phyloP scores from a whole-genome alignment of 169 alveolate genomes.

The Cryptosporidium canis region DNA sequence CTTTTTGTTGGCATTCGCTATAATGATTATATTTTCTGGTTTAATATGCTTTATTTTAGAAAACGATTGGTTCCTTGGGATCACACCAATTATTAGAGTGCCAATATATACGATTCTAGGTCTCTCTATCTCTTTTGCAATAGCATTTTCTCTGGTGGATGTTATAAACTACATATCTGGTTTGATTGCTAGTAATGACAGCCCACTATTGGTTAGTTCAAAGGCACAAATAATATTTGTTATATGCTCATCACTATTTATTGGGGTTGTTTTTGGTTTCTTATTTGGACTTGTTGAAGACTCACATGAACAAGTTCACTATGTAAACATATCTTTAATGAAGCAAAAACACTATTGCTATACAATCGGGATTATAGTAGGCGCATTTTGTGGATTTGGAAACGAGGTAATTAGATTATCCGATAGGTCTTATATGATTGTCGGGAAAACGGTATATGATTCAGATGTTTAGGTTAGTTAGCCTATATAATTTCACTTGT shows the following conservation, averaged over 20 bases:
- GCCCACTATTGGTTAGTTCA: slow-evolving; percentile 90
- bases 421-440: slow-evolving; percentile 60
- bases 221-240: slow-evolving; percentile 87
- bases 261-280: slow-evolving; percentile 94
- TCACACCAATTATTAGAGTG: slow-evolving; percentile 83
- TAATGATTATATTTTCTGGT: slow-evolving; percentile 87
- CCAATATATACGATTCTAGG: slow-evolving; percentile 94
- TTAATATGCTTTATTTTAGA: slow-evolving; percentile 89
- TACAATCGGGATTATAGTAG: slow-evolving; percentile 92
- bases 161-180: slow-evolving; percentile 88
- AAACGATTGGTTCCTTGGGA: slow-evolving; percentile 88
- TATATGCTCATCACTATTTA: slow-evolving; percentile 85
- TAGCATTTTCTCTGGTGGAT: slow-evolving; percentile 91
- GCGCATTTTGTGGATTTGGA: slow-evolving; percentile 82
- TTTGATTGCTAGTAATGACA: slow-evolving; percentile 82
- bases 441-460: slow-evolving; percentile 64
- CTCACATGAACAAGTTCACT: slow-evolving; percentile 89
- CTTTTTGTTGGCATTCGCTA: slow-evolving; percentile 74
- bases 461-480: slow-evolving; percentile 42
- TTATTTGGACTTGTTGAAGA: slow-evolving; percentile 94
- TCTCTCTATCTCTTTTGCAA: slow-evolving; percentile 92
- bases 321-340: slow-evolving; percentile 89
- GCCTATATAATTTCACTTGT: background rate
- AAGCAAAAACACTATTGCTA: slow-evolving; percentile 91
- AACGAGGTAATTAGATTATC: slow-evolving; percentile 67